Conservation (phyloP, 164 flowering plant genomes). For the Vitis rupestris region DNA sequence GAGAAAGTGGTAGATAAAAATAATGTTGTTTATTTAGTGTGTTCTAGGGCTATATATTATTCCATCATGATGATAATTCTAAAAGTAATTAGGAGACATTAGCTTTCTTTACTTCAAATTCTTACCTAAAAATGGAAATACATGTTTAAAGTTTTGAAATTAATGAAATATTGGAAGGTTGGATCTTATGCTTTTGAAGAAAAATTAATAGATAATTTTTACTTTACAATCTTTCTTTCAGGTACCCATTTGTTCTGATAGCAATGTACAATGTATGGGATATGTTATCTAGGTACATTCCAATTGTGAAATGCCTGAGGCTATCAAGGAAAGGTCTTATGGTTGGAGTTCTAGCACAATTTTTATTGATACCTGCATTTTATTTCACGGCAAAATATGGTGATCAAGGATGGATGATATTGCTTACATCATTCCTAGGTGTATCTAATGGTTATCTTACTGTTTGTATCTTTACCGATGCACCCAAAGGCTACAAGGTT, state of each 20-base stretch:
- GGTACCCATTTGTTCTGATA: constrained; percentile 58
- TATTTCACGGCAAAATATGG: constrained; percentile 64
- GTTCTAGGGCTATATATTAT: too few relatives aligned
- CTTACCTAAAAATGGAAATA: too few relatives aligned
- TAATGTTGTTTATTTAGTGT: too few relatives aligned
- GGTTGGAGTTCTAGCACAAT: constrained; percentile 40
- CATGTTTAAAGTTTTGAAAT: too few relatives aligned
- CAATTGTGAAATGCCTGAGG: constrained; percentile 33
- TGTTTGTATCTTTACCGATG: constrained; percentile 54
- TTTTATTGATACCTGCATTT: constrained; percentile 56
- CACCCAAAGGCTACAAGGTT: constrained; percentile 74
- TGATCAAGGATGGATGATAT: constrained; percentile 69
- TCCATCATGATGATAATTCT: too few relatives aligned
- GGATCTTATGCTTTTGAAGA: too few relatives aligned
- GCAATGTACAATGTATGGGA: constrained; percentile 56
- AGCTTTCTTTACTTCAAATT: too few relatives aligned
- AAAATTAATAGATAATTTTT: too few relatives aligned
- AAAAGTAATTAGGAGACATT: too few relatives aligned
- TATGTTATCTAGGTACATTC: constrained; percentile 49
- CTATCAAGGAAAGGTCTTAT: constrained; percentile 47
- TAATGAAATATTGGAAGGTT: too few relatives aligned
- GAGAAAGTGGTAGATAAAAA: too few relatives aligned
- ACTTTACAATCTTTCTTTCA: constrained; percentile 4
- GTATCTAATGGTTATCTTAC: constrained; percentile 62
- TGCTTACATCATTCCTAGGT: constrained; percentile 54